A percentile compares a stretch with the other conserved stretches of the same genome.
Conservation (phyloP, 2,329 filamentous ascomycete species). For the Periconia digitata region DNA sequence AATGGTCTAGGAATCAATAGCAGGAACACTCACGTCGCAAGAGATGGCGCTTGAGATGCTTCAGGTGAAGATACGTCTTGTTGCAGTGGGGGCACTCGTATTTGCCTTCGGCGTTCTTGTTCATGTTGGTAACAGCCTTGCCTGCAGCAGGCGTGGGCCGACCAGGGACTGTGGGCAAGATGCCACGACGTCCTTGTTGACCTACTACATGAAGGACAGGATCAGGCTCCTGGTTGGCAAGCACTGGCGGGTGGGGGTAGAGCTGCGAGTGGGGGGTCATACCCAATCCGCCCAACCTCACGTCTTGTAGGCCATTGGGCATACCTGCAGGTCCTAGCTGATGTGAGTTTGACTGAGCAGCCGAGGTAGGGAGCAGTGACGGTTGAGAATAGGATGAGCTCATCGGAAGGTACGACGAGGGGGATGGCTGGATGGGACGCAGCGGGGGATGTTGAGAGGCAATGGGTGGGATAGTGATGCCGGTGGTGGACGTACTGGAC, state of each 20-base stretch:
- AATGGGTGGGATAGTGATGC: conserved; percentile 37
- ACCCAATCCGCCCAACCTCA: conserved; percentile 44
- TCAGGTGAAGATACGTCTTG: conserved; percentile 96
- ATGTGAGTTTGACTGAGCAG: conserved; percentile 37
- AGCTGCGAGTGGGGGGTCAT: conserved; percentile 40
- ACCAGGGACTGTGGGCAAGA: conserved; percentile 86
- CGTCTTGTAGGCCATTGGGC: conserved; percentile 38
- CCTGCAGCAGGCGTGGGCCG: conserved; percentile 76
- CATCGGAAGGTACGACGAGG: conserved; percentile 37
- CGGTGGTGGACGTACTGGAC: conserved; percentile 32
- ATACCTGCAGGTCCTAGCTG: conserved; percentile 26
- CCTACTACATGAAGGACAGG: conserved; percentile 92
- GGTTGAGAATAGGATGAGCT: conserved; percentile 40
- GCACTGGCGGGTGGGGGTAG: conserved; percentile 39
- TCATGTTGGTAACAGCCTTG: conserved; percentile 82
- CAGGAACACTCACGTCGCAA: conserved; percentile 77
- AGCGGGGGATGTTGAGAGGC: conserved; percentile 39
- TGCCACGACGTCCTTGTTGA: conserved; percentile 88
- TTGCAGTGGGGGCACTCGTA: conserved; percentile 98
- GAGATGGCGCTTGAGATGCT: conserved; percentile 95
- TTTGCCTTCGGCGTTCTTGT: conserved; percentile 96
- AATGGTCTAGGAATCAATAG: conserved; percentile 5
- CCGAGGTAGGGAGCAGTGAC: conserved; percentile 34
- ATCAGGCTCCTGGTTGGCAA: conserved; percentile 52
- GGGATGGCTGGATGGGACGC: conserved; percentile 41